Evolutionary conservation across 2,329 filamentous ascomycete species (phyloP).

Genomic region (Arthrobotrys sinensis): DNA sequence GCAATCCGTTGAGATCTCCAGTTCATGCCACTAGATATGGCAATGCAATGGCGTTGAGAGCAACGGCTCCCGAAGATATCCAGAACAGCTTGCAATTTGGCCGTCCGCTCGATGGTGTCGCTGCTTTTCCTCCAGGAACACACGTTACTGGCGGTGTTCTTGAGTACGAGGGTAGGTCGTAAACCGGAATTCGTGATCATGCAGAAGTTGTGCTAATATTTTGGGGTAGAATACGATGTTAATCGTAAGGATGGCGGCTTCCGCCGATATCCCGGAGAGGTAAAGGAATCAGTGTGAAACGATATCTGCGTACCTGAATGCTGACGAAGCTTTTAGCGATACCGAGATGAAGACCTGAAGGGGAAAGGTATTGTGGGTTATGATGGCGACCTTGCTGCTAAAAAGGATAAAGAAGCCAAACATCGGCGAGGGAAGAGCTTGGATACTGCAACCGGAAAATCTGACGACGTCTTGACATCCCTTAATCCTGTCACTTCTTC

Average conservation of each 20-base stretch:
- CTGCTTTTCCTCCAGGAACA: constrained; percentile 59
- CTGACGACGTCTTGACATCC: constrained; percentile 9
- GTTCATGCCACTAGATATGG: constrained; percentile 60
- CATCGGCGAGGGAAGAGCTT: constrained; percentile 49
- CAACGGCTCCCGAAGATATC: constrained; percentile 55
- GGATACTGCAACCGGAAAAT: constrained; percentile 10
- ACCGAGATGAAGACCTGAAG: constrained; percentile 59
- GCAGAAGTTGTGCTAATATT: constrained; percentile 2
- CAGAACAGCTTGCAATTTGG: constrained; percentile 55
- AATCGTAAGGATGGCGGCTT: constrained; percentile 59
- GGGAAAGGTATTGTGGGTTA: constrained; percentile 59
- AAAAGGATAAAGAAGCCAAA: constrained; percentile 50
- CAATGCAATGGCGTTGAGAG: constrained; percentile 59
- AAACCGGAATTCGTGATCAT: neutral
- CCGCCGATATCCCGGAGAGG: constrained; percentile 50
- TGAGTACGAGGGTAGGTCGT: constrained; percentile 56
- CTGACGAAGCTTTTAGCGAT: constrained; percentile 44
- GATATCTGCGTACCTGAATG: neutral
- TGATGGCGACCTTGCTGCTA: constrained; percentile 56
- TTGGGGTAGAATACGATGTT: constrained; percentile 54
- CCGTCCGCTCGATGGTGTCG: constrained; percentile 61
- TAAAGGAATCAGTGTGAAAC: constrained; percentile 2
- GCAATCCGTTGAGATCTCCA: constrained; percentile 50
- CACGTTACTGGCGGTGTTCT: constrained; percentile 42
- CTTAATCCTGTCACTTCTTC: constrained; percentile 24